Conservation (phyloP, 1,284 basidiomycete species). For the Tylopilus sp. region DNA sequence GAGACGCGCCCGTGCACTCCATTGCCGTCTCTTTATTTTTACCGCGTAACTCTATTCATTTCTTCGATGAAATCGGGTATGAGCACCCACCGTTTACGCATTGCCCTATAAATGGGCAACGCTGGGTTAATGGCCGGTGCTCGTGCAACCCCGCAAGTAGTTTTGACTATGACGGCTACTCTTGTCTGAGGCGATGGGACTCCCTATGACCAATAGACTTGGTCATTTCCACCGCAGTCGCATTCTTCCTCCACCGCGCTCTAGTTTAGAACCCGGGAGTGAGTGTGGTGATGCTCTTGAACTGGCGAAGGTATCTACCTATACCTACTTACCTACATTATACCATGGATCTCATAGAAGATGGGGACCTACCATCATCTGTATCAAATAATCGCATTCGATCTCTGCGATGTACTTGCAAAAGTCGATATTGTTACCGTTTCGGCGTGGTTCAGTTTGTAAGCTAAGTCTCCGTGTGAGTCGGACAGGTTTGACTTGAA, state of each 20-base stretch:
- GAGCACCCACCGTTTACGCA: slow-evolving; percentile 60
- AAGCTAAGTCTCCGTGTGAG: neutral
- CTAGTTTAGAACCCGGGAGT: neutral
- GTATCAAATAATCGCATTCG: slow-evolving; percentile 1
- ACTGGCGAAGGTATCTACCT: neutral
- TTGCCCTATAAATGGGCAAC: slow-evolving; percentile 51
- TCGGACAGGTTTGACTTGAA: neutral
- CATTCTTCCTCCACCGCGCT: neutral
- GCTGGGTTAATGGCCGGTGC: slow-evolving; percentile 44
- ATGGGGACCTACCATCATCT: neutral
- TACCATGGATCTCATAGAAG: neutral
- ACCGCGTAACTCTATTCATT: slow-evolving; percentile 68
- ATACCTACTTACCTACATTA: neutral
- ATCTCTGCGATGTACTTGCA: neutral
- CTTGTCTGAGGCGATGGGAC: slow-evolving; percentile 26
- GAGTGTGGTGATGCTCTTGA: neutral
- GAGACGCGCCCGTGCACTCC: slow-evolving; percentile 85
- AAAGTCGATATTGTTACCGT: no score
- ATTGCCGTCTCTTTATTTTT: slow-evolving; percentile 78
- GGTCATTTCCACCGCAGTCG: neutral
- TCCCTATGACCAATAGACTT: neutral
- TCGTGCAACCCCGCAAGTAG: slow-evolving; percentile 46
- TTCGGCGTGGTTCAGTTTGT: neutral
- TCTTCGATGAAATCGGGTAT: slow-evolving; percentile 62
- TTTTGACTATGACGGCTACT: slow-evolving; percentile 45